Evolutionary conservation across 176 grass and related monocot genomes (phyloP).

Genomic region (Coix lacrymajobi): DNA sequence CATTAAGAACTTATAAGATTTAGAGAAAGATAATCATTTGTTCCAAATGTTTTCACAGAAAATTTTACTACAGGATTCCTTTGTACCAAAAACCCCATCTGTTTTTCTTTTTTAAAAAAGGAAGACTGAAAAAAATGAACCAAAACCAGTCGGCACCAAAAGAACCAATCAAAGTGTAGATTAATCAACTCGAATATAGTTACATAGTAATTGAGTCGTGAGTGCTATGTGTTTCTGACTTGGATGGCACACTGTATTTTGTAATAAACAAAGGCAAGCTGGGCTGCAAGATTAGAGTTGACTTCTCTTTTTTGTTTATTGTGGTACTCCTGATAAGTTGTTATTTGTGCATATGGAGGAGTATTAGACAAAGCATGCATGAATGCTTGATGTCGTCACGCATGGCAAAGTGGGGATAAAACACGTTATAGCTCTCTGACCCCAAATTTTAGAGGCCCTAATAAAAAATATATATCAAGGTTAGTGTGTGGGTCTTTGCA

Average conservation of each 20-base stretch:
- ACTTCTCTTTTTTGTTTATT: not conserved
- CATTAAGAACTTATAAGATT: not conserved
- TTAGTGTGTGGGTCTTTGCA: not conserved
- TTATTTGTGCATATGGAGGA: not conserved
- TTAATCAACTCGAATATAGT: not conserved
- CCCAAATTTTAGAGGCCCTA: not conserved
- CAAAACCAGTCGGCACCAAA: not conserved
- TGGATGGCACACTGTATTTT: constrained; percentile 6
- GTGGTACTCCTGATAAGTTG: not conserved
- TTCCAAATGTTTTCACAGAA: not conserved
- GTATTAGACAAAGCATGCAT: not conserved
- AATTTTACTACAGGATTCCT: not conserved
- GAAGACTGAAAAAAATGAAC: not conserved
- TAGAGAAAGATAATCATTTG: not conserved
- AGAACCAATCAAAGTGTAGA: not conserved
- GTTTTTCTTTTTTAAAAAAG: not conserved
- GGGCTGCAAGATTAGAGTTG: not conserved
- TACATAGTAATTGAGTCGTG: not conserved
- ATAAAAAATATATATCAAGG: not conserved
- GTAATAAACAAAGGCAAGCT: not conserved
- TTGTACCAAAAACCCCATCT: not conserved
- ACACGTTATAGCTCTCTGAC: not conserved
- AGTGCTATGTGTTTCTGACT: not conserved
- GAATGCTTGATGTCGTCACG: not conserved
- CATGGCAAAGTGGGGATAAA: not conserved